These are phyloP conservation scores for Emergomyces orientalis DNA, from an alignment of 2,329 filamentous ascomycete species.

Conservation along the genomic window DNA sequence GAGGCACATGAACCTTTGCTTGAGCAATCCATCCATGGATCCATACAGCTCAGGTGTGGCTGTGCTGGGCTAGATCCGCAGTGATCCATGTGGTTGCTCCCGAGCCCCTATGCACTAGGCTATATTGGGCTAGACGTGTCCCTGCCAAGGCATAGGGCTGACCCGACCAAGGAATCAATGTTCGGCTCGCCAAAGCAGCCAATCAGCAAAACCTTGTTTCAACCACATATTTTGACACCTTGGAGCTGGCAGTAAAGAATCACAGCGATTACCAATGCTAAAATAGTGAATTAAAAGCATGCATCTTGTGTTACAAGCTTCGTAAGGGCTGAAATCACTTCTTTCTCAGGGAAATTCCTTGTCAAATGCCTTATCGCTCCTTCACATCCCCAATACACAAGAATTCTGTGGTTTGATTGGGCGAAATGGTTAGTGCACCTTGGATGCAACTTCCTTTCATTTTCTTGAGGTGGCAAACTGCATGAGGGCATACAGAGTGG, in stretches of 20 bases:
- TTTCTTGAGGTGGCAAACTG: background rate
- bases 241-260: background rate
- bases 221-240: background rate
- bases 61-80: background rate
- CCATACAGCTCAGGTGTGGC: background rate
- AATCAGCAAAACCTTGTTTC: constrained; percentile 1
- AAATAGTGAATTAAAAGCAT: background rate
- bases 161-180: background rate
- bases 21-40: too few relatives aligned
- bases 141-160: constrained; percentile 7
- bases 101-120: background rate
- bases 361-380: background rate
- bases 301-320: background rate
- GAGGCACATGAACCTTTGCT: background rate
- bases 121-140: background rate
- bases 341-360: background rate
- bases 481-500: background rate
- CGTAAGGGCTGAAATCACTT: background rate
- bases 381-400: background rate
- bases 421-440: background rate
- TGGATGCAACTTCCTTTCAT: background rate
- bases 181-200: constrained; percentile 2
- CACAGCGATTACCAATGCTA: background rate
- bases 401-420: too few relatives aligned
- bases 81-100: background rate